Evolutionary conservation across 139 green algal species (phyloP), one percentile per base, ranked within the genome.

Genomic region (Chlamydomonas asymmetrica): DNA sequence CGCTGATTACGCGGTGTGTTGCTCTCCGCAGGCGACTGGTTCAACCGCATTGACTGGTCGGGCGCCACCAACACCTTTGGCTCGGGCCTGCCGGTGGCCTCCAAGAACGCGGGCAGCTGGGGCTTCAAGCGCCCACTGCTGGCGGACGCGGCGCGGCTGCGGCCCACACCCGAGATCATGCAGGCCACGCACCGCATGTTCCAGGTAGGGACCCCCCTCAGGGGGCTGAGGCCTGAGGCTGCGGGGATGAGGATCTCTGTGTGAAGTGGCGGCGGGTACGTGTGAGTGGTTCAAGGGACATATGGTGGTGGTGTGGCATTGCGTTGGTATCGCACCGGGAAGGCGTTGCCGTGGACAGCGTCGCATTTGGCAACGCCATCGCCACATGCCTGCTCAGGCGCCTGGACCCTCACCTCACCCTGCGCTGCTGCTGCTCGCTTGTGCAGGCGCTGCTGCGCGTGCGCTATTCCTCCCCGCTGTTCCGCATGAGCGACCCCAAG

Each of bases 1-100:
- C n/a, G n/a, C n/a, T n/a, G n/a, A n/a, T n/a, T n/a, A n/a, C n/a
- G n/a, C n/a, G n/a, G n/a, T n/a, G n/a, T n/a, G n/a, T 40, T 5
- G 10, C 31, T 32, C 20, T 60, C 16, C 60, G 10, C 66, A 87
- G 89, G 91, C 48, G 91, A 94, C 78, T 93, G 88, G 83, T 94
- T 93, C 81, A 94, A 94, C 65, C 82, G 82, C 29, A 76, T 98
- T 20, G 92, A 97, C 80, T 97, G 84, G 84, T 92, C 77, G 2
- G 84, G 76, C n/a, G n/a, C 80, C 34, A 76, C 54, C 67, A 94
- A 95, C 86, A 93, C 93, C 74, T 97, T 95, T 83, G 92, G 91
- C 35, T 76, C 92, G 18, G 87, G 90, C 35, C 67, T 92, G 52
- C 76, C 80, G 0, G 80, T 81, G 4, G 64, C 79, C 43, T 84